Evolutionary conservation across 2,329 filamentous ascomycete genomes (phyloP).

Genomic region (Lachnellula cervina): DNA sequence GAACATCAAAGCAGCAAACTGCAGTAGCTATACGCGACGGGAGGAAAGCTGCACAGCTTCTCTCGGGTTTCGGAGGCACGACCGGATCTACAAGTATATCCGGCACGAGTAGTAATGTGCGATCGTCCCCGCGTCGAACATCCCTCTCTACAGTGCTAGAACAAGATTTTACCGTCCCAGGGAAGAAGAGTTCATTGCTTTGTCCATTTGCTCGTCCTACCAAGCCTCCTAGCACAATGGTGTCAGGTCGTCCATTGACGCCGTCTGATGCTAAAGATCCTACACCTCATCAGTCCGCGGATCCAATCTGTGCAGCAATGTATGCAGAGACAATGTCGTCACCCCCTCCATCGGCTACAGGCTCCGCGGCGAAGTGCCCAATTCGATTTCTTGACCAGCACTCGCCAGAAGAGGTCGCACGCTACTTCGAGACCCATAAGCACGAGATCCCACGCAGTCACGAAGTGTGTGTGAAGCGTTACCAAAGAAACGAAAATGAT

Average conservation of each 20-base stretch:
- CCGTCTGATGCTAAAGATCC: constrained; percentile 34
- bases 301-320: constrained; percentile 63
- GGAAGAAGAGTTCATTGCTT: constrained; percentile 70
- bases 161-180: constrained; percentile 84
- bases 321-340: constrained; percentile 49
- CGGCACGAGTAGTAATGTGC: constrained; percentile 34
- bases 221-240: constrained; percentile 20
- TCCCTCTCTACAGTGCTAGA: constrained; percentile 66
- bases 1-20: constrained; percentile 49
- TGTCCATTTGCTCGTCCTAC: constrained; percentile 65
- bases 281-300: constrained; percentile 46
- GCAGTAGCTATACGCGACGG: constrained; percentile 62
- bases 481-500: constrained; percentile 80
- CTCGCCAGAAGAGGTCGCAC: constrained; percentile 85
- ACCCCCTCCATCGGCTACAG: constrained; percentile 43
- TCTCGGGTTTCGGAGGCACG: constrained; percentile 43
- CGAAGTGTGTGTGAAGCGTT: constrained; percentile 84
- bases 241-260: constrained; percentile 23
- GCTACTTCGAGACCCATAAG: constrained; percentile 92
- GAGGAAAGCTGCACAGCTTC: constrained; percentile 51
- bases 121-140: constrained; percentile 42
- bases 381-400: constrained; percentile 92
- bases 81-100: constrained; percentile 43
- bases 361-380: constrained; percentile 67
- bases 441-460: constrained; percentile 92